These are phyloP conservation scores for Trichoderma guizhouense DNA, from an alignment of 2,329 filamentous ascomycete genomes.

Conservation along the genomic window DNA sequence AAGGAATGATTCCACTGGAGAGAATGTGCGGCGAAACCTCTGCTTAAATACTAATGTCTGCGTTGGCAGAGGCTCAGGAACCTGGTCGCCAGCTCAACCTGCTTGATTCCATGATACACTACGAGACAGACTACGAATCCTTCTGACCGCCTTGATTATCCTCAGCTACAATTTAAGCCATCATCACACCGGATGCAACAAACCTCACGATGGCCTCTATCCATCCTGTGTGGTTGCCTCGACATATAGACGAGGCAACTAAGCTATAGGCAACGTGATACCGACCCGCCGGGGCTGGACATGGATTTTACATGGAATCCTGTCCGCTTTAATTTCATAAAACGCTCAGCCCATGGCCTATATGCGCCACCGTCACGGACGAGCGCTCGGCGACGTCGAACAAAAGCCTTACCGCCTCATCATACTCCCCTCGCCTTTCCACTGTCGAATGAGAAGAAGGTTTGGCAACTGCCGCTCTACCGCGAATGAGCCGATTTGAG, in stretches of 20 bases:
- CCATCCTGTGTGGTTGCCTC: slow-evolving; percentile 15
- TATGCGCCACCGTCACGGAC: slow-evolving; percentile 14
- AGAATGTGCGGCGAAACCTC: not conserved
- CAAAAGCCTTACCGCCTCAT: slow-evolving; percentile 18
- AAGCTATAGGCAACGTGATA: slow-evolving; percentile 16
- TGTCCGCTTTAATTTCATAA: not conserved
- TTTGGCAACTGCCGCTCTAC: not conserved
- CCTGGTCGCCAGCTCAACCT: not conserved
- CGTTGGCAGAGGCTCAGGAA: no score
- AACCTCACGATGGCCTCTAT: slow-evolving; percentile 13
- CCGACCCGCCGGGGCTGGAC: slow-evolving; percentile 15
- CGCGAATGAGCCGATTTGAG: not conserved
- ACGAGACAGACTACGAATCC: not conserved
- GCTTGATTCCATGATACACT: not conserved
- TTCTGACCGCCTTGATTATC: slow-evolving; percentile 16
- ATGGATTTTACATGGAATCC: slow-evolving; percentile 1
- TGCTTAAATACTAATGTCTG: not conserved
- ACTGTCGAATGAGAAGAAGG: not conserved
- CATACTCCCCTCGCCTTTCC: not conserved
- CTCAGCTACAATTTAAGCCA: not conserved
- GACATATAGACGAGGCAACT: slow-evolving; percentile 16
- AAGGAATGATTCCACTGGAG: not conserved
- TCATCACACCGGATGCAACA: slow-evolving; percentile 15
- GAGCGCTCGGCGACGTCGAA: slow-evolving; percentile 11
- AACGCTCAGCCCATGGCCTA: not conserved